phyloP scores from a whole-genome alignment of 805 yeast species.

The Suhomyces pyralidae region DNA sequence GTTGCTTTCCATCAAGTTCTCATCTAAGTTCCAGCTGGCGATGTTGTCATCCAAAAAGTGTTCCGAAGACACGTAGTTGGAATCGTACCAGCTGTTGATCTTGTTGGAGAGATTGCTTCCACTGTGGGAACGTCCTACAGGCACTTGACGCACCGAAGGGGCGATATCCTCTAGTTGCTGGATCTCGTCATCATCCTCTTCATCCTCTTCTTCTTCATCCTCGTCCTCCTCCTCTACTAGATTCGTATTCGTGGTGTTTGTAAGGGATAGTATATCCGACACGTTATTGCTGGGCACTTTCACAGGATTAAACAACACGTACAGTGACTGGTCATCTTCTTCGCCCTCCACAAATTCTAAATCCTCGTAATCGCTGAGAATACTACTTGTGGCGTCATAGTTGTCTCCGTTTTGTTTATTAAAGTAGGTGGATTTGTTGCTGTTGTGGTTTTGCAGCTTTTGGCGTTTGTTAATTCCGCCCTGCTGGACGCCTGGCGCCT shows the following conservation, averaged over 20 bases:
- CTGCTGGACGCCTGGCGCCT: neutral
- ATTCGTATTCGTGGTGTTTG: conserved; percentile 9
- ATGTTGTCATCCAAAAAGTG: conserved; percentile 27
- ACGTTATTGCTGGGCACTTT: conserved; percentile 1
- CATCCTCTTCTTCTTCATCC: conserved; percentile 8
- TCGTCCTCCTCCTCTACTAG: conserved; percentile 5
- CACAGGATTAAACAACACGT: conserved; percentile 14
- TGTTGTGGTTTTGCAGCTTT: neutral
- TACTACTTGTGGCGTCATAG: conserved; percentile 12
- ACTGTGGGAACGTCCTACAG: neutral
- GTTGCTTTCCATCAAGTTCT: conserved; percentile 13
- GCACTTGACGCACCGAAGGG: neutral
- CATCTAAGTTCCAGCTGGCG: conserved; percentile 38
- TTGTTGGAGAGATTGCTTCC: conserved; percentile 7
- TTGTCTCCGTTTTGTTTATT: conserved; percentile 2
- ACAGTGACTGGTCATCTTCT: conserved; percentile 13
- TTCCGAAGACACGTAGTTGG: conserved; percentile 7
- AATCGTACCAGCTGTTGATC: conserved; percentile 12
- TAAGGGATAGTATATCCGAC: conserved; percentile 12
- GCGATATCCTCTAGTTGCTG: neutral
- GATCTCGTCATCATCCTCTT: neutral
- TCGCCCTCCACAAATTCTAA: conserved; percentile 7
- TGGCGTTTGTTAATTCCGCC: neutral
- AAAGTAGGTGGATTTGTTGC: neutral
- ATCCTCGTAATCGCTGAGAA: conserved; percentile 14